Conservation (phyloP, 1,139 yeast species). For the Taphrina pruni region DNA sequence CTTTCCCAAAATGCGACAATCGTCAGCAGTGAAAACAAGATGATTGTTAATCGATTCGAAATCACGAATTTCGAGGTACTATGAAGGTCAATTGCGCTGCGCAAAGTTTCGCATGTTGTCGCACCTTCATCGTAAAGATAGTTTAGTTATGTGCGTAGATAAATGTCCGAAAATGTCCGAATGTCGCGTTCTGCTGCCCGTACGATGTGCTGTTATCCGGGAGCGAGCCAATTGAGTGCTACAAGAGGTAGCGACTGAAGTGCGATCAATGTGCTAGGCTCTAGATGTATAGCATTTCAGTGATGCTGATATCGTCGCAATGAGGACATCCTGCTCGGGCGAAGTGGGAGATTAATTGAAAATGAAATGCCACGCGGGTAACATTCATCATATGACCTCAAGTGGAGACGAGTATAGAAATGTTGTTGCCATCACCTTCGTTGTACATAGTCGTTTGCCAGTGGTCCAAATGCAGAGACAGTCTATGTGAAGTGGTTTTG, state of each 20-base stretch:
- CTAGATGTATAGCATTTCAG: background rate
- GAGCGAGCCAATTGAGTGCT: conserved; percentile 1
- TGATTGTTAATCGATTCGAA: conserved; percentile 62
- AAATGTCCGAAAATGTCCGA: background rate
- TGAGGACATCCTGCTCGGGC: conserved; percentile 9
- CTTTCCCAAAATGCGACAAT: conserved; percentile 87
- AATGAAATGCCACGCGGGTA: conserved; percentile 16
- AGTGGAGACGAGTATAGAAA: background rate
- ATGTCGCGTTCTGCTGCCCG: conserved; percentile 17
- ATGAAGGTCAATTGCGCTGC: background rate
- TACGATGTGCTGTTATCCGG: conserved; percentile 39
- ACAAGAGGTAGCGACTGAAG: background rate
- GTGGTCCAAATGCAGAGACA: no score
- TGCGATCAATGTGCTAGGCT: background rate
- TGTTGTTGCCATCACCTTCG: no score
- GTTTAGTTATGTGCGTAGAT: background rate
- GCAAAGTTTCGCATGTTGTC: background rate
- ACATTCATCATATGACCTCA: conserved; percentile 2
- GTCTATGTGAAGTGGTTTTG: no score
- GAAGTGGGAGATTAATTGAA: conserved; percentile 2
- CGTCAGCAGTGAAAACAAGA: conserved; percentile 83
- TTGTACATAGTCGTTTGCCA: no score
- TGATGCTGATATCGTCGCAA: conserved; percentile 2
- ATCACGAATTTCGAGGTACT: conserved; percentile 38
- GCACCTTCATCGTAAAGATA: background rate